Evolutionary conservation across 768 basidiomycete genomes (phyloP), one percentile per base, ranked within the genome.

Genomic region (Heimioporus sp.): DNA sequence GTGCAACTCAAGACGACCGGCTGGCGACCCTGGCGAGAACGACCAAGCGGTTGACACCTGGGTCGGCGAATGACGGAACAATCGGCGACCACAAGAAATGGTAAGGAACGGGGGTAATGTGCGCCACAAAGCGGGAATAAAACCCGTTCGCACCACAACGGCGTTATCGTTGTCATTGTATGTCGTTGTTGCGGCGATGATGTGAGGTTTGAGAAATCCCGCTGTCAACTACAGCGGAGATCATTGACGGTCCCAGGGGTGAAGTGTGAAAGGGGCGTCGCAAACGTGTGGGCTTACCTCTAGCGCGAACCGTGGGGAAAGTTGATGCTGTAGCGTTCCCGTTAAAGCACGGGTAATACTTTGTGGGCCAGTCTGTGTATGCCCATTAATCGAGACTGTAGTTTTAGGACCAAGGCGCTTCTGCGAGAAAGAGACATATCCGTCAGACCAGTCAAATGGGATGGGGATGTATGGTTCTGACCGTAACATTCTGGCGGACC

Each of bases 281-380:
- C 35, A 32, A 60, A 52, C 52, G 62, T 55, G 57, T 46, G 54
- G 46, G 42, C 51, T 56, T 64, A 77, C 82, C 67, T 77, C 71
- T n/a, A 77, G 70, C 40, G 67, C 65, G 51, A 83, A 60, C 45
- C 81, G 79, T 13, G 89, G 87, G 28, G 88, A 89, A 62, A 82
- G 83, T 60, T 90, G 87, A 66, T 92, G 86, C 51, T 79, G 80
- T 43, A 94, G 67, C 2, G 90, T 90, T 35, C 87, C 89, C 21
- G 81, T 63, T 36, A 93, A 64, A 51, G 77, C 78, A 15, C 75
- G 75, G 10, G 68, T 59, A 19, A 59, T 64, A 40, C 36, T 56
- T 46, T 53, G 55, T 45, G 58, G 12, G 31, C 57, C 55, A 2
- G 56, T 42, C 32, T 67, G 70, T 58, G 75, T 69, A 50, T 71